A percentile compares a stretch with the other conserved stretches of the same genome.
Evolutionary conservation across 2,329 filamentous ascomycete species (phyloP).

Genomic region (Thielaviopsis euricoi): DNA sequence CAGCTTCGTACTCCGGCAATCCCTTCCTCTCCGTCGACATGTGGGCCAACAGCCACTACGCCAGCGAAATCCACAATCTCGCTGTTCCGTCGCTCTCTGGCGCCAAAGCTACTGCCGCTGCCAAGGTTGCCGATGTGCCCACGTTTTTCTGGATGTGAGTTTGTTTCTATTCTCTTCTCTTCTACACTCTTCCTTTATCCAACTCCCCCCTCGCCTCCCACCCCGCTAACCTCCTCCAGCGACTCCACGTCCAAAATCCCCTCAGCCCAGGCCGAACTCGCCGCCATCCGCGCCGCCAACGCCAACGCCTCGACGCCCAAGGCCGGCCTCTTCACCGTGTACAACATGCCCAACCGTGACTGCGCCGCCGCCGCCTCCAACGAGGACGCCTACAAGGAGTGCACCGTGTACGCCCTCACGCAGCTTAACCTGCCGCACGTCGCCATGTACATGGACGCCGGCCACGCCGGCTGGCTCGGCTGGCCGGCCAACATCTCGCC

Average conservation of each 20-base stretch:
- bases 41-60: slow-evolving; percentile 39
- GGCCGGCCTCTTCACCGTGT: slow-evolving; percentile 36
- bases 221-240: too few species aligned
- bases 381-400: background rate
- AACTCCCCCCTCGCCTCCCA: too few species aligned
- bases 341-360: slow-evolving; percentile 24
- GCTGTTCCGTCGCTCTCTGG: slow-evolving; percentile 29
- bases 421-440: slow-evolving; percentile 44
- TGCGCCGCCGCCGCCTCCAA: slow-evolving; percentile 38
- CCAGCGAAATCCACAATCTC: slow-evolving; percentile 34
- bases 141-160: too few species aligned
- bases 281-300: too few species aligned
- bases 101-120: too few species aligned
- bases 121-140: too few species aligned
- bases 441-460: slow-evolving; percentile 46
- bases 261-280: too few species aligned
- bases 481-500: slow-evolving; percentile 41
- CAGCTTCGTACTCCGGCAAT: slow-evolving; percentile 31
- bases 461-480: slow-evolving; percentile 48
- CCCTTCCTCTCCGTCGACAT: slow-evolving; percentile 32
- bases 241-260: too few species aligned
- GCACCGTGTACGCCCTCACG: too few species aligned
- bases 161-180: too few species aligned
- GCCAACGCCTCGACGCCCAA: slow-evolving; percentile 21
- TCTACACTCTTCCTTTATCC: too few species aligned